Percentiles rank a stretch among this genome's conserved stretches.
Evolutionary conservation across 2,329 filamentous ascomycete species (phyloP).

Genomic region (Chalaropsis ovoidea): DNA sequence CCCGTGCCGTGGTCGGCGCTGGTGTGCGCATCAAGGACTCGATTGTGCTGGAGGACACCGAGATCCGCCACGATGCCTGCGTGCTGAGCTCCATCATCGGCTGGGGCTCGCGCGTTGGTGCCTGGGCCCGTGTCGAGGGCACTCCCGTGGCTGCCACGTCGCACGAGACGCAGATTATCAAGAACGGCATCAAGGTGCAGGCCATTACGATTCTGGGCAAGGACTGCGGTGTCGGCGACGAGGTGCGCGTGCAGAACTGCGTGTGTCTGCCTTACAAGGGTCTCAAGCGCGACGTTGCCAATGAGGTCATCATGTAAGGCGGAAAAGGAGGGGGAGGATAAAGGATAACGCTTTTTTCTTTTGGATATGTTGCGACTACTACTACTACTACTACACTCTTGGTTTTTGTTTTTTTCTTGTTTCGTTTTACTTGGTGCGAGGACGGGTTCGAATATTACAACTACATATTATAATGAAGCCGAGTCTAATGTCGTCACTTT

Average conservation of each 20-base stretch:
- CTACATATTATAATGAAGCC: slow-evolving; percentile 14
- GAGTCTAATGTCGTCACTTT: background rate
- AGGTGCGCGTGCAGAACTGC: slow-evolving; percentile 94
- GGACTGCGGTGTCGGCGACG: slow-evolving; percentile 87
- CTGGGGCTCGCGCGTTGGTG: slow-evolving; percentile 89
- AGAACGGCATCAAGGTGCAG: slow-evolving; percentile 97
- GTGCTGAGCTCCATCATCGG: slow-evolving; percentile 93
- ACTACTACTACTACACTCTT: background rate
- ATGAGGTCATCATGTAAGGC: slow-evolving; percentile 85
- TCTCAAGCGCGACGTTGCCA: slow-evolving; percentile 84
- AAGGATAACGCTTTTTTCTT: background rate
- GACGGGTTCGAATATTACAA: slow-evolving; percentile 10
- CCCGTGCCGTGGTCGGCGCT: slow-evolving; percentile 72
- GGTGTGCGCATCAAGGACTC: slow-evolving; percentile 91
- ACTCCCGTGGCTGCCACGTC: slow-evolving; percentile 78
- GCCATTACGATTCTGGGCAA: slow-evolving; percentile 96
- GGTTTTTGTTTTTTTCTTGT: slow-evolving; percentile 1
- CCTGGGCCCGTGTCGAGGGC: slow-evolving; percentile 97
- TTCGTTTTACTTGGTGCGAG: background rate
- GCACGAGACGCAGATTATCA: slow-evolving; percentile 89
- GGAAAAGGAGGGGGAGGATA: background rate
- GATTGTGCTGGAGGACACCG: slow-evolving; percentile 86
- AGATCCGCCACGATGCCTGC: slow-evolving; percentile 95
- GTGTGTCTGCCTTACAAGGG: slow-evolving; percentile 97
- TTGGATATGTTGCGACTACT: slow-evolving; percentile 7